Conservation (phyloP, 352 stramenopile genomes). For the Phytophthora colocasiae region DNA sequence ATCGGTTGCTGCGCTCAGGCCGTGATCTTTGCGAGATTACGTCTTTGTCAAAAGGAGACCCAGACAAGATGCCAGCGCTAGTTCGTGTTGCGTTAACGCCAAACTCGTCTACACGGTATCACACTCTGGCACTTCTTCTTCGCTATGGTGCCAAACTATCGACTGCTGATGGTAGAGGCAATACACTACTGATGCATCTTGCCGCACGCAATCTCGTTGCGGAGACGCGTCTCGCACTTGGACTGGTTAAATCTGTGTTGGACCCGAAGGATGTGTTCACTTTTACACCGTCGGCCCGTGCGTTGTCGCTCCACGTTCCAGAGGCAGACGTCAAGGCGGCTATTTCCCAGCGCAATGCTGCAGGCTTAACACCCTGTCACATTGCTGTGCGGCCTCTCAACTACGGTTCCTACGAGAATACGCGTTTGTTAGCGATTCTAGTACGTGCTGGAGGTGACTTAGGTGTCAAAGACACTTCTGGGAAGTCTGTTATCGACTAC, state of each 20-base stretch:
- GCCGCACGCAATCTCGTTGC: conserved; percentile 52
- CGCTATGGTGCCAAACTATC: conserved; percentile 67
- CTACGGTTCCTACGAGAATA: conserved; percentile 79
- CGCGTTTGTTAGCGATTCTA: conserved; percentile 52
- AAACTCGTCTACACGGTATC: conserved; percentile 39
- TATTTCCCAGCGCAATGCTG: conserved; percentile 47
- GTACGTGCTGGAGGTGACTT: conserved; percentile 51
- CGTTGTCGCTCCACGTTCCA: conserved; percentile 57
- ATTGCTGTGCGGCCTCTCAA: conserved; percentile 63
- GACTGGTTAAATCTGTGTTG: conserved; percentile 47
- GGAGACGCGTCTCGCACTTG: conserved; percentile 57
- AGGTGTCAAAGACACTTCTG: conserved; percentile 41
- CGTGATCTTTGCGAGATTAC: conserved; percentile 55
- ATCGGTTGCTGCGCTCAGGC: conserved; percentile 23
- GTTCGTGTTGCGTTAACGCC: conserved; percentile 54
- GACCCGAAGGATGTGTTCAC: conserved; percentile 47
- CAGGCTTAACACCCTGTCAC: conserved; percentile 61
- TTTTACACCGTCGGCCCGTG: conserved; percentile 31
- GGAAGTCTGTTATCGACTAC: conserved; percentile 62
- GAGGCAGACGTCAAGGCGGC: conserved; percentile 49
- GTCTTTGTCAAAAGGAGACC: conserved; percentile 32
- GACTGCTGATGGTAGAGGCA: conserved; percentile 53
- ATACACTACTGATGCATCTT: conserved; percentile 73
- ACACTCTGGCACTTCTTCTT: conserved; percentile 57
- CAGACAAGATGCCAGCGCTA: conserved; percentile 46